These are phyloP conservation scores for Apiospora aurea DNA, from an alignment of 2,329 filamentous ascomycete genomes.

Conservation along the genomic window DNA sequence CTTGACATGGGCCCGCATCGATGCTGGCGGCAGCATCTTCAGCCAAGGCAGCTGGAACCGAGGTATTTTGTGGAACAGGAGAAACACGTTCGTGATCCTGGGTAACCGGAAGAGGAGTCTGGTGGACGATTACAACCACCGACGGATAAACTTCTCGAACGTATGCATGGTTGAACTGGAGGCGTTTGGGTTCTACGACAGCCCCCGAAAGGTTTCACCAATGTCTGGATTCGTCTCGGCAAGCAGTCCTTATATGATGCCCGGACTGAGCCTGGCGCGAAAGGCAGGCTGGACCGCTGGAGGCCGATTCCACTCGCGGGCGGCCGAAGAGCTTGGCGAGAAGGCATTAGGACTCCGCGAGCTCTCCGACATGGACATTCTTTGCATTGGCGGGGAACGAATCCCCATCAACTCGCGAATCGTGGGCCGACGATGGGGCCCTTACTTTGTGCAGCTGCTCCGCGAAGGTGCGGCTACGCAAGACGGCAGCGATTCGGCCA, in stretches of 20 bases:
- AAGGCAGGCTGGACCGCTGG: slow-evolving; percentile 73
- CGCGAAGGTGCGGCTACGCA: slow-evolving; percentile 78
- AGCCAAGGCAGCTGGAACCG: slow-evolving; percentile 98
- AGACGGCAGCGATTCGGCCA: slow-evolving; percentile 77
- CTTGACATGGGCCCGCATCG: slow-evolving; percentile 93
- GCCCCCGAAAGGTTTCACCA: slow-evolving; percentile 79
- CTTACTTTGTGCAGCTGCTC: slow-evolving; percentile 92
- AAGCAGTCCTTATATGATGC: slow-evolving; percentile 72
- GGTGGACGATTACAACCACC: slow-evolving; percentile 97
- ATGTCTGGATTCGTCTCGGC: slow-evolving; percentile 86
- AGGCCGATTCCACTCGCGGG: slow-evolving; percentile 76
- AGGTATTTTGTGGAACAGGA: slow-evolving; percentile 88
- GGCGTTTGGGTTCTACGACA: slow-evolving; percentile 96
- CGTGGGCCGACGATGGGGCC: slow-evolving; percentile 87
- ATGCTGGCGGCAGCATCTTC: slow-evolving; percentile 92
- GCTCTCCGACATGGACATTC: slow-evolving; percentile 93
- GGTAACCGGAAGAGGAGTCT: slow-evolving; percentile 92
- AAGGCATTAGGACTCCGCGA: slow-evolving; percentile 82
- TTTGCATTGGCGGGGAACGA: slow-evolving; percentile 88
- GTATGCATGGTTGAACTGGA: slow-evolving; percentile 97
- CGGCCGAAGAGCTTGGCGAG: slow-evolving; percentile 85
- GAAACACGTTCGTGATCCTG: slow-evolving; percentile 94
- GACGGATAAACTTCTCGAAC: slow-evolving; percentile 96
- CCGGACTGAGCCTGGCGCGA: slow-evolving; percentile 61
- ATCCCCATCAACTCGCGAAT: slow-evolving; percentile 94